Evolutionary conservation across 768 basidiomycete genomes (phyloP), one percentile per base, ranked within the genome.

Genomic region (Boletus tylopilopsis): DNA sequence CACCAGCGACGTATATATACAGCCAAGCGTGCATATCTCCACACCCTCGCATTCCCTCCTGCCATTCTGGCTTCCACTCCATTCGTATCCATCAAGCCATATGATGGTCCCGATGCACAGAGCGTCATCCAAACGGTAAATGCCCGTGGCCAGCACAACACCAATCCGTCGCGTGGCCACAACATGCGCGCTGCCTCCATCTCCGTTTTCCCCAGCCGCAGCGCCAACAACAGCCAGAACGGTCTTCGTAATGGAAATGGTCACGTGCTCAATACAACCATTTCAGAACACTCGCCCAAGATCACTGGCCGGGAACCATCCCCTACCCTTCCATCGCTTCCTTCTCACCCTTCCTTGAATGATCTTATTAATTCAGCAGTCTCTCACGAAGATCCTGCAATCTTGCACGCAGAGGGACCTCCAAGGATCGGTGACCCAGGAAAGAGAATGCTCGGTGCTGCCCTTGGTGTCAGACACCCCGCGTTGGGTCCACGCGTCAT

Each of bases 101-200:
- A 98, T 71, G 94, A 94, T 67, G 93, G 92, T 2, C 80, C 92
- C 36, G 95, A 99, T 68, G 94, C 94, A 7, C 90, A 94, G 62
- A 69, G 62, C 48, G 84, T 92, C 66, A 93, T 93, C 55, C 85
- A 88, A 59, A 85, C 75, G 37, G 90, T 92, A 54, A 92, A 92
- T 67, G 65, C 87, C 41, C 82, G 90, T 56, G 77, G 80, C 11
- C 80, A 79, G 21, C 80, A 80, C 67, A 72, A 72, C 57, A 79
- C 68, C 62, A 79, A 78, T 63, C 75, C 80, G 18, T 81, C 84
- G 19, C 84, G 87, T 58, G 80, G 84, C 6, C 86, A 90, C 68
- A 83, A 79, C 64, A 78, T 75, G 53, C 85, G 89, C 49, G 74
- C 84, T 16, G 78, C 78, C 43, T 85, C 83, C 57, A 78, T 85